A percentile compares a stretch with the other conserved stretches of the same genome.
Evolutionary conservation across 331 rosid genomes (phyloP).

Genomic region (Prunus yedoensis): DNA sequence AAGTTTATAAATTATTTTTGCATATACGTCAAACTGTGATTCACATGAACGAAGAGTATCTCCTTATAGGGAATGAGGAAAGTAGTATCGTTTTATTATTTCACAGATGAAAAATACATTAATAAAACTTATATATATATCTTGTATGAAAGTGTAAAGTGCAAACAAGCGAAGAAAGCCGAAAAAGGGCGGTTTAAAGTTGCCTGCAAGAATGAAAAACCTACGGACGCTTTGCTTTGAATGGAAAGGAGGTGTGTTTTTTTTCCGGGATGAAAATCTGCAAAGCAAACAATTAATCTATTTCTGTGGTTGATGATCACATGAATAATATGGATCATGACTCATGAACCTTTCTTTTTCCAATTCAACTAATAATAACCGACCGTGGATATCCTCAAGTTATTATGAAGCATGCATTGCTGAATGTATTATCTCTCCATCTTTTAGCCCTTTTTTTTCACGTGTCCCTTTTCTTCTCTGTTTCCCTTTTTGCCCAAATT

Average conservation of each 20-base stretch:
- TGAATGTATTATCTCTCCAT: background rate
- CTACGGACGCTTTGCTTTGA: constrained; percentile 10
- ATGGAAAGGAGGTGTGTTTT: background rate
- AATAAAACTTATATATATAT: background rate
- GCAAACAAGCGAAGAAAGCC: background rate
- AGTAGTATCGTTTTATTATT: background rate
- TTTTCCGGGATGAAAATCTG: background rate
- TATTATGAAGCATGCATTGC: too few relatives aligned
- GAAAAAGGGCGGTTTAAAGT: background rate
- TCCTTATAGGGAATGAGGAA: too few relatives aligned
- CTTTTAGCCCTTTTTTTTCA: too few relatives aligned
- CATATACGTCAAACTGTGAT: too few relatives aligned
- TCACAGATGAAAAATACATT: background rate
- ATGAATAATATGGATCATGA: background rate
- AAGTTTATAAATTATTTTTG: too few relatives aligned
- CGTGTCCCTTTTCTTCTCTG: background rate
- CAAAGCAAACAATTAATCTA: background rate
- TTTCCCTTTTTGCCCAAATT: background rate
- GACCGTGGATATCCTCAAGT: too few relatives aligned
- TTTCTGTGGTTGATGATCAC: background rate
- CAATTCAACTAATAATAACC: background rate
- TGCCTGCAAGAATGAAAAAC: constrained; percentile 4
- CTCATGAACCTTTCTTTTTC: background rate
- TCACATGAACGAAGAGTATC: too few relatives aligned
- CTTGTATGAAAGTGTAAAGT: background rate